Conservation (phyloP, 768 basidiomycete genomes). For the Lactarius tabidus region DNA sequence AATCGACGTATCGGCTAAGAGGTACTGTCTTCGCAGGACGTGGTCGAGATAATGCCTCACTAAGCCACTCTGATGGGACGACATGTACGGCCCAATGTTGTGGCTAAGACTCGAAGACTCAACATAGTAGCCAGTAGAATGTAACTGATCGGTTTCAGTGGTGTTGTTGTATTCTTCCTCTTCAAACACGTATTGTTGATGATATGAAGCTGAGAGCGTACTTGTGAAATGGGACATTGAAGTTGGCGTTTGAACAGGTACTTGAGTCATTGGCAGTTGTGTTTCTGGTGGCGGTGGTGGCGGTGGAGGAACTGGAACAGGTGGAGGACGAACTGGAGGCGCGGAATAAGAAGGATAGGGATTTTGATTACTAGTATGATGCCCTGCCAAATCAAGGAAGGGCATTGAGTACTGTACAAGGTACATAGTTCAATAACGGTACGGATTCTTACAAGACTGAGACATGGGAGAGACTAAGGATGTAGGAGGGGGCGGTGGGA, state of each 20-base stretch:
- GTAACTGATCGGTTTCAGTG: constrained; percentile 18
- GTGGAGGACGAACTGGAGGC: constrained; percentile 8
- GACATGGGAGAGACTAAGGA: constrained; percentile 43
- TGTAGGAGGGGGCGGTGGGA: constrained; percentile 46
- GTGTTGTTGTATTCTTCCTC: constrained; percentile 22
- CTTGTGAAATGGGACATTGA: constrained; percentile 12
- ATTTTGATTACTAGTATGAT: constrained; percentile 28
- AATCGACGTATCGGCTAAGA: constrained; percentile 53
- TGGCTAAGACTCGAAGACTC: constrained; percentile 23
- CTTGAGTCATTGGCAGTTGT: not conserved
- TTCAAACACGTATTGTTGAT: constrained; percentile 22
- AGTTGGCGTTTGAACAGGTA: not conserved
- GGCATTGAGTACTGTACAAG: constrained; percentile 68
- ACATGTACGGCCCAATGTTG: constrained; percentile 26
- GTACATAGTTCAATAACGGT: constrained; percentile 61
- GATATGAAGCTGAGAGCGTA: constrained; percentile 23
- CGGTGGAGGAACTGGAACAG: not conserved
- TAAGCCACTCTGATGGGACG: constrained; percentile 29
- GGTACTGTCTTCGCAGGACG: constrained; percentile 65
- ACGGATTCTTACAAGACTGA: constrained; percentile 66
- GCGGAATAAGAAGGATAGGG: constrained; percentile 25
- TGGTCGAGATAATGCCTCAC: constrained; percentile 51
- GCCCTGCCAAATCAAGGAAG: constrained; percentile 47
- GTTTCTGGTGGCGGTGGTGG: not conserved
- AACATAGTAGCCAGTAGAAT: constrained; percentile 22